These are phyloP conservation scores for Capsicum baccatum DNA, from an alignment of 257 asterid species.

Conservation along the genomic window DNA sequence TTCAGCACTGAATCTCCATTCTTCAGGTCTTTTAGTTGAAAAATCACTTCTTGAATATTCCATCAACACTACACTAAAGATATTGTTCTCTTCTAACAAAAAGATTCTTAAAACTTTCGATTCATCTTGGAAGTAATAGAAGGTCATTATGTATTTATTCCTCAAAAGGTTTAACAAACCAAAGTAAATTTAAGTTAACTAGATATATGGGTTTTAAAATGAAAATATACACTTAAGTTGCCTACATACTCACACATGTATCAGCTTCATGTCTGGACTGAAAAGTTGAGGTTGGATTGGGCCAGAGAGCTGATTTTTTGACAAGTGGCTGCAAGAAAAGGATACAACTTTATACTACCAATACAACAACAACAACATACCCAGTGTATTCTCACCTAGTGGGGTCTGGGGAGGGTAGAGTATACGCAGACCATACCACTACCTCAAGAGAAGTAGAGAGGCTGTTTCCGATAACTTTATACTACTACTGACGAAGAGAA, in stretches of 20 bases:
- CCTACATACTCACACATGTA: conserved; percentile 70
- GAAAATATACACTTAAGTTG: background rate
- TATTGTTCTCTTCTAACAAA: conserved; percentile 19
- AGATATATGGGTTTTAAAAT: background rate
- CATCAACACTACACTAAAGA: background rate
- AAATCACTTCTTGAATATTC: conserved; percentile 8
- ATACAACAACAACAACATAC: no score
- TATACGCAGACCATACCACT: no score
- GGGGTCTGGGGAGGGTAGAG: no score
- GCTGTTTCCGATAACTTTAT: background rate
- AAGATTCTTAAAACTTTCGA: background rate
- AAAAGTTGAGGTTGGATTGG: conserved; percentile 60
- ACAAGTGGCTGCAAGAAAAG: conserved; percentile 66
- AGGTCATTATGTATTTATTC: conserved; percentile 21
- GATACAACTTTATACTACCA: conserved; percentile 4
- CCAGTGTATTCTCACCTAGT: no score
- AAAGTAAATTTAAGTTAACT: background rate
- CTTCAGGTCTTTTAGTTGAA: background rate
- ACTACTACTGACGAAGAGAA: background rate
- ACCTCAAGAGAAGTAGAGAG: no score
- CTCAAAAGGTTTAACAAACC: background rate
- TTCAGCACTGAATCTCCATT: conserved; percentile 16
- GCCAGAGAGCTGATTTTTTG: conserved; percentile 76
- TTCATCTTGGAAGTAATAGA: conserved; percentile 12
- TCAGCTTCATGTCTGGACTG: conserved; percentile 63